Evolutionary conservation across 345 rosid genomes (phyloP).

Genomic region (Murraya paniculata): DNA sequence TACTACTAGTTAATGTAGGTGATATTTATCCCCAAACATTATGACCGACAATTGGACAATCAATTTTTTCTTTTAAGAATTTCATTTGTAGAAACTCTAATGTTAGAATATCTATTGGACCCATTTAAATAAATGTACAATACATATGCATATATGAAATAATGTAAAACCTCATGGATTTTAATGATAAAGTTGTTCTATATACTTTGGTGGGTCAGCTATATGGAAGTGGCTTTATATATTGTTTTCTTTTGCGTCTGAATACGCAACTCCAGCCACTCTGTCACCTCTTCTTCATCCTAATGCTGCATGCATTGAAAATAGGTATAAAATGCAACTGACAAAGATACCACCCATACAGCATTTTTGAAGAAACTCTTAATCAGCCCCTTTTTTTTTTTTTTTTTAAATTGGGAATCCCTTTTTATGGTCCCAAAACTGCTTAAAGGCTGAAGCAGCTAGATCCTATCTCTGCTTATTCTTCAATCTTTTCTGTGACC

Average conservation of each 20-base stretch:
- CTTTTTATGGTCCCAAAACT: conserved; percentile 15
- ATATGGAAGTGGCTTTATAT: background rate
- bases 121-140: too few relatives aligned
- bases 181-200: too few relatives aligned
- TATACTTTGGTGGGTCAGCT: background rate
- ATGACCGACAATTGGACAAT: too few relatives aligned
- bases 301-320: conserved; percentile 24
- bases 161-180: background rate
- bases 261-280: background rate
- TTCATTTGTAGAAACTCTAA: too few relatives aligned
- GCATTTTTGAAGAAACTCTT: background rate
- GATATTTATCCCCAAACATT: too few relatives aligned
- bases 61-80: too few relatives aligned
- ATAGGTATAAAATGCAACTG: conserved; percentile 4
- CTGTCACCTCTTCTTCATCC: background rate
- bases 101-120: background rate
- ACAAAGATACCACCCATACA: background rate
- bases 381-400: background rate
- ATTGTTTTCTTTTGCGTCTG: background rate
- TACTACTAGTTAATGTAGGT: too few relatives aligned
- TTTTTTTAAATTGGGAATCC: background rate
- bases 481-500: background rate
- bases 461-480: conserved; percentile 6
- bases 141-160: too few relatives aligned
- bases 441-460: background rate